Conservation (phyloP, 192 early-diverging fungal species). For the Podila horticola region DNA sequence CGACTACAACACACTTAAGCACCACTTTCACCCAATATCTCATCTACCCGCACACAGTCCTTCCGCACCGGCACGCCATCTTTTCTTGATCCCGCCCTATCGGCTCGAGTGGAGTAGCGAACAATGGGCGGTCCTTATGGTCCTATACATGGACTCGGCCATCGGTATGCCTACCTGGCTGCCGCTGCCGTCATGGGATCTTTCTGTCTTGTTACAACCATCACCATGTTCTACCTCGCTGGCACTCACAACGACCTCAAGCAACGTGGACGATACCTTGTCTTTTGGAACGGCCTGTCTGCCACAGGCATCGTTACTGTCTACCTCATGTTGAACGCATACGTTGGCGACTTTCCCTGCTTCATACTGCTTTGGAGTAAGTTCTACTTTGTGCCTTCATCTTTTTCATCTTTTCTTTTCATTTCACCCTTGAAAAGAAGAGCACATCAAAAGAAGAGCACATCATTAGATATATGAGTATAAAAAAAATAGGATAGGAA, state of each 20-base stretch:
- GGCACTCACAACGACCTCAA: slow-evolving; percentile 44
- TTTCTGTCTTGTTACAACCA: slow-evolving; percentile 30
- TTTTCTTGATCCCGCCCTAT: not conserved
- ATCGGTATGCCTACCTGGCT: slow-evolving; percentile 29
- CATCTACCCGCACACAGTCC: not conserved
- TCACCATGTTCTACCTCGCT: slow-evolving; percentile 36
- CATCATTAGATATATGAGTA: not conserved
- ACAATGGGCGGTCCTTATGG: slow-evolving; percentile 29
- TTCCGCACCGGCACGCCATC: not conserved
- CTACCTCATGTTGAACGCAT: slow-evolving; percentile 44
- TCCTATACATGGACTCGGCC: slow-evolving; percentile 14
- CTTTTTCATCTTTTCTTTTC: not conserved
- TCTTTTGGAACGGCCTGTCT: slow-evolving; percentile 45
- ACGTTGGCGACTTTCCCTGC: slow-evolving; percentile 47
- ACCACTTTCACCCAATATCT: no score
- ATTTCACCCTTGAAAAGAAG: not conserved
- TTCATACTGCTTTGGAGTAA: slow-evolving; percentile 46
- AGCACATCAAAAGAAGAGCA: no score
- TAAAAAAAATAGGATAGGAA: not conserved
- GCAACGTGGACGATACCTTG: slow-evolving; percentile 50
- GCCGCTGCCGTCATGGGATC: slow-evolving; percentile 28
- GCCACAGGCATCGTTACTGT: slow-evolving; percentile 37
- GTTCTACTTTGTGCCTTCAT: not conserved
- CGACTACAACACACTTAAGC: no score
- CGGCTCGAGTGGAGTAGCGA: not conserved